Conservation (phyloP, 2,329 filamentous ascomycete genomes). For the Phialophora expanda region DNA sequence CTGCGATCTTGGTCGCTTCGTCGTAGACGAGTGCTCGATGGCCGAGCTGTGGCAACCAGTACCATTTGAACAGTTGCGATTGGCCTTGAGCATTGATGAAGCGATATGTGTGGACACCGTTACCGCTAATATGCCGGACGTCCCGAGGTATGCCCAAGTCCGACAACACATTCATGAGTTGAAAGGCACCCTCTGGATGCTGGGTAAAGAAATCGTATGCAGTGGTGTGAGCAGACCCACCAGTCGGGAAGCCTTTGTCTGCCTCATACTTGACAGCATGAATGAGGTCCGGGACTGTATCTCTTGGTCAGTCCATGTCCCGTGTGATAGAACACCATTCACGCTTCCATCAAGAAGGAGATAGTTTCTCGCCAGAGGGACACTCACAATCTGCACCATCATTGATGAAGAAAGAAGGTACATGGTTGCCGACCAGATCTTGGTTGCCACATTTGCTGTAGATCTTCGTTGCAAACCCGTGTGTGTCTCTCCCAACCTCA, state of each 20-base stretch:
- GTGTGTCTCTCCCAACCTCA: slow-evolving; percentile 56
- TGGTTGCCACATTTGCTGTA: slow-evolving; percentile 59
- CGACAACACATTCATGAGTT: slow-evolving; percentile 69
- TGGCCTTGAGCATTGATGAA: slow-evolving; percentile 68
- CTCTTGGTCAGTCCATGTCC: neutral
- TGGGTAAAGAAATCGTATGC: slow-evolving; percentile 64
- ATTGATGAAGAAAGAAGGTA: slow-evolving; percentile 53
- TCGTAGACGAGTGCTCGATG: slow-evolving; percentile 64
- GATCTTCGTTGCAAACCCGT: slow-evolving; percentile 58
- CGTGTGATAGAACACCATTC: neutral
- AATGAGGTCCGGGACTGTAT: slow-evolving; percentile 46
- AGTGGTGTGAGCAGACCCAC: slow-evolving; percentile 55
- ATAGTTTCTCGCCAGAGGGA: neutral
- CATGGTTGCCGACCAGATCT: slow-evolving; percentile 55
- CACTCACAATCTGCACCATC: slow-evolving; percentile 47
- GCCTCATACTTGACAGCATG: slow-evolving; percentile 51
- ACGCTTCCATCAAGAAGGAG: neutral
- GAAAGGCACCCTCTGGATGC: slow-evolving; percentile 67
- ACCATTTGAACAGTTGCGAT: slow-evolving; percentile 69
- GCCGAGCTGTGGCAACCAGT: slow-evolving; percentile 67
- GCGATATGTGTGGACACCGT: slow-evolving; percentile 70
- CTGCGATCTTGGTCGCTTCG: slow-evolving; percentile 60
- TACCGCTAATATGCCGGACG: slow-evolving; percentile 70
- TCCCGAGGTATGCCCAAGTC: slow-evolving; percentile 70
- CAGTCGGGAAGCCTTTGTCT: slow-evolving; percentile 58